Base-by-base conservation (phyloP, 2,329 filamentous ascomycete species). In the Ceratocystis destructans region DNA sequence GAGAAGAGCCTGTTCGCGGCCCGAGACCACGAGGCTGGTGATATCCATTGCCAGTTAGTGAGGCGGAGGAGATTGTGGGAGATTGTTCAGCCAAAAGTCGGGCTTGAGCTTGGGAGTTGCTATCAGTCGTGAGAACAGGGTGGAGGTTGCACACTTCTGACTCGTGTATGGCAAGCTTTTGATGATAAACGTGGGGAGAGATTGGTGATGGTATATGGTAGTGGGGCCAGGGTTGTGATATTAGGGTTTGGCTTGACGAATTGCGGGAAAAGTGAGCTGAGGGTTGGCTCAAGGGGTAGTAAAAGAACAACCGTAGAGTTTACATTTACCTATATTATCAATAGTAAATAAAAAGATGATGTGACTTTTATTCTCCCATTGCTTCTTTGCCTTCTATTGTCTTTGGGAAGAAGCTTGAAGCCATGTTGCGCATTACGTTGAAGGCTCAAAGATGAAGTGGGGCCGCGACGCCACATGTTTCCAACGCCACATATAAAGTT, bases 1-100 rank as follows among this genome's bases (percentile, higher is more conserved):
- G 37, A 96, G 83, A 64, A 96, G 86, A 46, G 90, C 90, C 72
- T 89, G 84, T 74, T 96, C 89, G 69, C 94, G 83, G 70, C 88
- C 86, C 64, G 86, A 84, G 73, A 91, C 83, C 71, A 97, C 79
- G 70, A 90, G 92, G 71, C 84, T 84, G 66, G 94, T 97, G 76
- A 97, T 90, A 70, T 96, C 90, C 93, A 97, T 96, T 69, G 67
- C 72, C 37, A 15, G 12, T 41, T 41, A 10, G 2, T 41, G 37
- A 4, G 65, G 17, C 44, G 20, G 62, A 28, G 33, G 20, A 33
- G 45, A 6, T 15, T 6, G 20, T 5, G 53, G 20, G 33, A 20
- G 17, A 10, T 5, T 17, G 20, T 62, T 17, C 28, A 7, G 44
- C 33, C 8, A 44, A 22, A 20, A 20, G 37, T 25, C 2, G 46